Conservation (phyloP, 140 eudicot genomes). For the Cichorium intybus region DNA sequence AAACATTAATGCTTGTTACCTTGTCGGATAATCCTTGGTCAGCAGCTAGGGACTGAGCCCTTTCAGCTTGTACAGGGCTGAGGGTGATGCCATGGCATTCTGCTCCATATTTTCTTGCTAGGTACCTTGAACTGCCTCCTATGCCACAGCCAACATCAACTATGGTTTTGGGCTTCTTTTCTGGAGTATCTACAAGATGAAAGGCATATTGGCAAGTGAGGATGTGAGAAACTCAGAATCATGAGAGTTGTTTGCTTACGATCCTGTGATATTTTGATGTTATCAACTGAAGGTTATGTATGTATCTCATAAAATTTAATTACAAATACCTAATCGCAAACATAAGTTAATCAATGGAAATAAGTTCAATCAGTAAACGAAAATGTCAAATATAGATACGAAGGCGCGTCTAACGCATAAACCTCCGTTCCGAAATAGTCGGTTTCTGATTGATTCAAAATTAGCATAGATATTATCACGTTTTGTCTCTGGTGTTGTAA, state of each 20-base stretch:
- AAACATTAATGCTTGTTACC: constrained; percentile 35
- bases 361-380: constrained; percentile 8
- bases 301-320: neutral
- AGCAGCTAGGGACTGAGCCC: constrained; percentile 83
- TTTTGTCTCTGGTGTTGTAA: neutral
- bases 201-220: neutral
- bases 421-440: neutral
- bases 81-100: constrained; percentile 69
- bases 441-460: neutral
- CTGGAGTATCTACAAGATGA: constrained; percentile 47
- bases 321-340: neutral
- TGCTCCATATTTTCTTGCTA: constrained; percentile 72
- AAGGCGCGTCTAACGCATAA: neutral
- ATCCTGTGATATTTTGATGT: too few relatives aligned
- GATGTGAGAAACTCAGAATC: neutral
- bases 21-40: constrained; percentile 65
- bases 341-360: constrained; percentile 2
- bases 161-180: constrained; percentile 46
- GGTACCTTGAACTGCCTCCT: constrained; percentile 85
- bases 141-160: constrained; percentile 97
- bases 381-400: neutral
- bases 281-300: neutral
- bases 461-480: neutral
- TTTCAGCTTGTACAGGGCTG: constrained; percentile 78
- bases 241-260: too few relatives aligned